phyloP scores from a whole-genome alignment of 306 rosid genomes.

The Begonia fuchsioides region DNA sequence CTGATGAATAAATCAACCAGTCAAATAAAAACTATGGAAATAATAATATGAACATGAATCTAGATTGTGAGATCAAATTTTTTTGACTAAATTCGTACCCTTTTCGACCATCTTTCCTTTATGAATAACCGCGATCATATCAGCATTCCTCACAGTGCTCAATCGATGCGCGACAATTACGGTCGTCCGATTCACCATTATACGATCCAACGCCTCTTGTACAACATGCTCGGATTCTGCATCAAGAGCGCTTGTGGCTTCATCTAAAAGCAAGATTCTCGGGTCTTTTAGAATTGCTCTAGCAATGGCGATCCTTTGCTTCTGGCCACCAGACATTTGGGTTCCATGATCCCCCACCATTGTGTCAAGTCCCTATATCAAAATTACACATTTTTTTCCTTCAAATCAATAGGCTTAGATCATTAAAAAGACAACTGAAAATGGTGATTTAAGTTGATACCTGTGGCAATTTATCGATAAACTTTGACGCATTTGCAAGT shows the following conservation, averaged over 20 bases:
- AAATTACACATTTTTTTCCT: neutral
- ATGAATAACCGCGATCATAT: slow-evolving; percentile 33
- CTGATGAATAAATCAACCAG: slow-evolving; percentile 20
- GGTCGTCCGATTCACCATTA: slow-evolving; percentile 34
- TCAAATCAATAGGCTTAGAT: too few species aligned
- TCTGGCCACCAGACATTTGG: slow-evolving; percentile 61
- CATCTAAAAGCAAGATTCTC: slow-evolving; percentile 34
- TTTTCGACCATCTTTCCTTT: slow-evolving; percentile 32
- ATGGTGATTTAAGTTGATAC: slow-evolving; percentile 14
- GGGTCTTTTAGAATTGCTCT: slow-evolving; percentile 42
- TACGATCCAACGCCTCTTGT: slow-evolving; percentile 34
- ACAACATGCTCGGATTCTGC: slow-evolving; percentile 41
- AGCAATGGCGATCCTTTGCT: slow-evolving; percentile 45
- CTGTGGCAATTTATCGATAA: slow-evolving; percentile 62
- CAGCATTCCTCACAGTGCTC: slow-evolving; percentile 35
- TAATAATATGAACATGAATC: too few species aligned
- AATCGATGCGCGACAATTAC: slow-evolving; percentile 37
- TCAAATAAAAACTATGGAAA: neutral
- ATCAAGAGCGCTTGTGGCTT: slow-evolving; percentile 49
- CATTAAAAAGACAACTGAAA: neutral
- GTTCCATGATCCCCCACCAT: slow-evolving; percentile 74
- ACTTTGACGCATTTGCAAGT: slow-evolving; percentile 63
- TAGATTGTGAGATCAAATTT: neutral
- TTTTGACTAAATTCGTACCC: slow-evolving; percentile 12
- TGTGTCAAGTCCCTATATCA: slow-evolving; percentile 38